Conservation (phyloP, 1,139 yeast genomes). For the Yamadazyma pseudoaaseri region DNA sequence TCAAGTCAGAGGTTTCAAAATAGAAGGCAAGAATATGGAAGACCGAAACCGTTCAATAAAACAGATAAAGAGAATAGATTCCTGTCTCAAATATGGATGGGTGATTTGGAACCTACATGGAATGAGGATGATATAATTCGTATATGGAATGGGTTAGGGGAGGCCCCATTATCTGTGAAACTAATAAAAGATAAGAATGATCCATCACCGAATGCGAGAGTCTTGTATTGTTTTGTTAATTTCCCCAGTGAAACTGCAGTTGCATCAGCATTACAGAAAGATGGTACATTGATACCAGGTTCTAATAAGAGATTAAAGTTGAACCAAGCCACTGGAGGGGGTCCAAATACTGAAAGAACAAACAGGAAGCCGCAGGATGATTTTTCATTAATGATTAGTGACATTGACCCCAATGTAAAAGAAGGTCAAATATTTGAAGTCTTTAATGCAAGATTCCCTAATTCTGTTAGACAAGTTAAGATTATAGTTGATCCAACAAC, state of each 20-base stretch:
- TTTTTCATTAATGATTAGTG: constrained; percentile 82
- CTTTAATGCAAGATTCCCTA: constrained; percentile 67
- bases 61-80: neutral
- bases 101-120: constrained; percentile 86
- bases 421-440: constrained; percentile 67
- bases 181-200: constrained; percentile 35
- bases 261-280: constrained; percentile 64
- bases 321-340: constrained; percentile 77
- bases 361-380: constrained; percentile 17
- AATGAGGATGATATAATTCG: constrained; percentile 67
- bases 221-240: constrained; percentile 76
- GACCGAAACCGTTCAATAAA: neutral
- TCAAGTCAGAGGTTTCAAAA: neutral
- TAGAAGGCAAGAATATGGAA: constrained; percentile 1
- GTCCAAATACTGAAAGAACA: constrained; percentile 7
- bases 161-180: constrained; percentile 35
- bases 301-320: constrained; percentile 60
- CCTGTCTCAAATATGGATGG: constrained; percentile 74
- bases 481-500: constrained; percentile 82
- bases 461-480: constrained; percentile 77
- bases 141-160: constrained; percentile 58
- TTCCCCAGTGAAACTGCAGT: constrained; percentile 68
- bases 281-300: constrained; percentile 68
- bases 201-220: constrained; percentile 18
- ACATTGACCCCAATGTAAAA: constrained; percentile 71